Percentiles rank a stretch among this genome's conserved stretches.
phyloP scores from a whole-genome alignment of 345 rosid genomes.

The Hypericum androsaemum region DNA sequence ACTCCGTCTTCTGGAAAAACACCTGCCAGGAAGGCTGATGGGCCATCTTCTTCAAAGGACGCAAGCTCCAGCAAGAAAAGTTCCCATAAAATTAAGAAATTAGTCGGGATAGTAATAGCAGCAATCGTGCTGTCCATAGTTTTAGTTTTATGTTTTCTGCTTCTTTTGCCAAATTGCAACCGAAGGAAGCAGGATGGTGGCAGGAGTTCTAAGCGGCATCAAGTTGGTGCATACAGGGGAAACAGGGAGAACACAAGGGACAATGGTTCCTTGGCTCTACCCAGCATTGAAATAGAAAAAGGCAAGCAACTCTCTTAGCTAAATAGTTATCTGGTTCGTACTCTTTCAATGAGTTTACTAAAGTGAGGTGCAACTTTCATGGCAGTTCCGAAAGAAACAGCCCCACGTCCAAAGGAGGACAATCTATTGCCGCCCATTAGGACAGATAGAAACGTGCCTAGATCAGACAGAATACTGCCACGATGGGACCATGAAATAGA shows the following conservation, averaged over 20 bases:
- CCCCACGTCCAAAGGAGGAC: slow-evolving; percentile 24
- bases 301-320: slow-evolving; percentile 29
- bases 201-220: slow-evolving; percentile 47
- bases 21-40: slow-evolving; percentile 47
- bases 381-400: slow-evolving; percentile 45
- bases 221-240: slow-evolving; percentile 58
- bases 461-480: slow-evolving; percentile 14
- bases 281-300: slow-evolving; percentile 49
- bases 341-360: slow-evolving; percentile 4
- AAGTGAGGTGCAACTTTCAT: slow-evolving; percentile 7
- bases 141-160: slow-evolving; percentile 38
- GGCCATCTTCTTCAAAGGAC: slow-evolving; percentile 44
- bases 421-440: slow-evolving; percentile 7
- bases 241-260: slow-evolving; percentile 48
- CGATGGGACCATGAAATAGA: slow-evolving; percentile 52
- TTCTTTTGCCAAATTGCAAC: slow-evolving; percentile 45
- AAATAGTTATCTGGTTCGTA: neutral
- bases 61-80: slow-evolving; percentile 36
- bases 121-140: slow-evolving; percentile 44
- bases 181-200: slow-evolving; percentile 41
- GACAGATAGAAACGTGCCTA: slow-evolving; percentile 1
- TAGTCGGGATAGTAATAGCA: slow-evolving; percentile 73
- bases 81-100: slow-evolving; percentile 37
- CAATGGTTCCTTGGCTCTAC: slow-evolving; percentile 27
- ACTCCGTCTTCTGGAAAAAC: slow-evolving; percentile 25